Percentiles rank a stretch among this genome's conserved stretches.
Evolutionary conservation across 345 rosid species (phyloP).

Genomic region (Syzygium oleosum): DNA sequence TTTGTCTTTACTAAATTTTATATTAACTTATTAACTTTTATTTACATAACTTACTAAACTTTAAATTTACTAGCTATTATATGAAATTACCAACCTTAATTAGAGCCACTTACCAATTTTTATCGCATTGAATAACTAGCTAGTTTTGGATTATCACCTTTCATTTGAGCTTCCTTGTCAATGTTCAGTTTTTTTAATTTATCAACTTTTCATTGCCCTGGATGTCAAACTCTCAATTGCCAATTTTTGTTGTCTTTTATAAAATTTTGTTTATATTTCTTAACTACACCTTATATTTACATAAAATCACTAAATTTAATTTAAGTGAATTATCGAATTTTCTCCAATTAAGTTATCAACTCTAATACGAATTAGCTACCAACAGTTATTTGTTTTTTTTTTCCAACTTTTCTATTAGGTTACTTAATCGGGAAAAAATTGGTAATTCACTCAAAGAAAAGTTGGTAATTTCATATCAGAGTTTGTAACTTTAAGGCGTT

Average conservation of each 20-base stretch:
- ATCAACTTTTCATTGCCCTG: neutral
- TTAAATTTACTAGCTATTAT: neutral
- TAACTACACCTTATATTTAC: neutral
- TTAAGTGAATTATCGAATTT: neutral
- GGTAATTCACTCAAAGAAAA: neutral
- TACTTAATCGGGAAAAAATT: neutral
- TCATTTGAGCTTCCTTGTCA: neutral
- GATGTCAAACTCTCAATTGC: neutral
- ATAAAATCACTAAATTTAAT: neutral
- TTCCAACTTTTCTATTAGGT: neutral
- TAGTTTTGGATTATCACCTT: neutral
- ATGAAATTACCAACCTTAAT: neutral
- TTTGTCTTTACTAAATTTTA: neutral
- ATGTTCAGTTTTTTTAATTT: neutral
- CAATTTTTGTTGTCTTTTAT: neutral
- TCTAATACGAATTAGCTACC: neutral
- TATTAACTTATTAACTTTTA: fast-evolving
- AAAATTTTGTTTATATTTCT: neutral
- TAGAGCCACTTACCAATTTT: neutral
- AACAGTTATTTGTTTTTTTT: neutral
- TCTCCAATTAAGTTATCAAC: neutral
- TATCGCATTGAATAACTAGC: fast-evolving
- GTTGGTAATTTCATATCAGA: neutral
- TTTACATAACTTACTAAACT: neutral
- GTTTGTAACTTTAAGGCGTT: neutral